Percentiles rank a stretch among this genome's conserved stretches.
phyloP scores from a whole-genome alignment of 2,329 filamentous ascomycete species.

The Corinectria fuckeliana region DNA sequence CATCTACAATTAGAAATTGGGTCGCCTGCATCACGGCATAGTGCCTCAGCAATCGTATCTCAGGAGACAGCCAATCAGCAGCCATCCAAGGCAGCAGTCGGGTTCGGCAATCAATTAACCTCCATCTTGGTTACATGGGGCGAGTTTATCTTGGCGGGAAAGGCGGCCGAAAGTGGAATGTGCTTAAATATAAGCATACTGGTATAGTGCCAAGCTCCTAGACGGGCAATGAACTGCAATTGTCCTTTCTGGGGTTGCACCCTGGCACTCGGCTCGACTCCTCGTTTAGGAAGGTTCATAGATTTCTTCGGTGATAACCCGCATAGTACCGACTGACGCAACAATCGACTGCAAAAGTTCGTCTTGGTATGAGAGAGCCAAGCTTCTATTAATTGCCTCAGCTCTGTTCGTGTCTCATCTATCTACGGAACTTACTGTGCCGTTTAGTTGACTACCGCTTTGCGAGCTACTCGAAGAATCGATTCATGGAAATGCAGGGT shows the following conservation, averaged over 20 bases:
- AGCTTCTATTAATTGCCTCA: background rate
- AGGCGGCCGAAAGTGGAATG: slow-evolving; percentile 1
- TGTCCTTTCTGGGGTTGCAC: background rate
- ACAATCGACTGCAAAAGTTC: background rate
- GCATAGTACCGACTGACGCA: background rate
- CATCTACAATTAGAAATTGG: background rate
- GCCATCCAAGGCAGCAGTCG: background rate
- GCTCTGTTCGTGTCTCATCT: too few relatives aligned
- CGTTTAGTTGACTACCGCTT: too few relatives aligned
- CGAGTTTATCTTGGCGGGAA: slow-evolving; percentile 3
- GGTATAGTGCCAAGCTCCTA: slow-evolving; percentile 7
- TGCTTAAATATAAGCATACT: slow-evolving; percentile 1
- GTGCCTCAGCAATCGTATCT: background rate
- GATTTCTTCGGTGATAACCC: background rate
- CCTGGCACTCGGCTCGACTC: background rate
- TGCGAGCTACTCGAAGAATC: too few relatives aligned
- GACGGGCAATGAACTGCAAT: background rate
- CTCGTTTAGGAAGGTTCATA: slow-evolving; percentile 12
- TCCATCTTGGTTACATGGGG: background rate
- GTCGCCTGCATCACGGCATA: background rate
- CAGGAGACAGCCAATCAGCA: slow-evolving; percentile 7
- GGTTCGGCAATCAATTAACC: background rate
- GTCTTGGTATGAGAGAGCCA: background rate
- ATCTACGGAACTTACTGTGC: too few relatives aligned
- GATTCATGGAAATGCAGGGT: too few relatives aligned